Evolutionary conservation across 2,329 filamentous ascomycete species (phyloP).

Genomic region (Xylaria sp.): DNA sequence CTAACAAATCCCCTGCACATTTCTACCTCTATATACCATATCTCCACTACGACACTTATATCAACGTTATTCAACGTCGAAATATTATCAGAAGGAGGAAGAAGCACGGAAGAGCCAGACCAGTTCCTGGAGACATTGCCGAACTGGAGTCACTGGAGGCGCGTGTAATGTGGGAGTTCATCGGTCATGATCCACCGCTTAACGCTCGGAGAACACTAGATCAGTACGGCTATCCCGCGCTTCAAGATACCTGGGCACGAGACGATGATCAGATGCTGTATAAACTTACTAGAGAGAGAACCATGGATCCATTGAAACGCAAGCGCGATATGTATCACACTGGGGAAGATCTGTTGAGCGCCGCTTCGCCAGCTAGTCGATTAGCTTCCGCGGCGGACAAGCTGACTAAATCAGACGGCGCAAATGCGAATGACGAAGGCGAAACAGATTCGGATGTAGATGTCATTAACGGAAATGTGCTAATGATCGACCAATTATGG

Average conservation of each 20-base stretch:
- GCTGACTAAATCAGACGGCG: constrained; percentile 36
- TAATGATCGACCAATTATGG: constrained; percentile 78
- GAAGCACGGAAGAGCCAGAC: constrained; percentile 64
- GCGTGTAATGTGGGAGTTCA: constrained; percentile 71
- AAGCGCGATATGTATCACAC: constrained; percentile 46
- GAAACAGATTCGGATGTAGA: constrained; percentile 50
- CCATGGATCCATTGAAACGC: constrained; percentile 38
- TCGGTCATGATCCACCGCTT: constrained; percentile 69
- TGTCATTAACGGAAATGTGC: constrained; percentile 64
- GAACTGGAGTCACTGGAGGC: constrained; percentile 66
- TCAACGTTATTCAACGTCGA: constrained; percentile 65
- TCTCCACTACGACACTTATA: constrained; percentile 73
- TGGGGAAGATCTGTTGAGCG: constrained; percentile 28
- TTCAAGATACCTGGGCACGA: constrained; percentile 68
- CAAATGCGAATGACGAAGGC: constrained; percentile 46
- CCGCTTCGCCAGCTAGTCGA: constrained; percentile 41
- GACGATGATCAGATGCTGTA: constrained; percentile 77
- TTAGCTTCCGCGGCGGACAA: constrained; percentile 39
- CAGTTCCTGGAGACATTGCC: constrained; percentile 65
- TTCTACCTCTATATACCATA: constrained; percentile 68
- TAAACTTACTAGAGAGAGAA: constrained; percentile 67
- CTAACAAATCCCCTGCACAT: constrained; percentile 48
- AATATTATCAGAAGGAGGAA: constrained; percentile 65
- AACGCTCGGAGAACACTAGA: constrained; percentile 72
- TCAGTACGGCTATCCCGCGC: constrained; percentile 71